Evolutionary conservation across 805 yeast species (phyloP).

Genomic region (Wickerhamiella azyma): DNA sequence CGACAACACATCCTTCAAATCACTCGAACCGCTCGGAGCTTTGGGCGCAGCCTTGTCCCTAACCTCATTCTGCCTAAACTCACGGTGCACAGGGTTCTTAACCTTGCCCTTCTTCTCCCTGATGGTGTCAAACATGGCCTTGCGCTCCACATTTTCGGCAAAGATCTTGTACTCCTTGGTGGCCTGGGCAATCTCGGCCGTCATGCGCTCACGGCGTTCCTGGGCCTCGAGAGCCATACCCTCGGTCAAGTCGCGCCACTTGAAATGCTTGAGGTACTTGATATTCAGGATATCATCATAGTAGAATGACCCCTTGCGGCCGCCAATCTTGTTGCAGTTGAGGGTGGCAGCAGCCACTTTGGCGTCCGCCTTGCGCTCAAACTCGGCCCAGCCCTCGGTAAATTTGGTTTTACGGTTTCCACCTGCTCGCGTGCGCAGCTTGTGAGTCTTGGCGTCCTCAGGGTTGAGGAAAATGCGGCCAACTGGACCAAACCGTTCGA

Average conservation of each 20-base stretch:
- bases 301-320: slow-evolving; percentile 79
- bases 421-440: slow-evolving; percentile 63
- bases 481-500: slow-evolving; percentile 72
- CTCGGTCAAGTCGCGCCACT: slow-evolving; percentile 89
- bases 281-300: slow-evolving; percentile 89
- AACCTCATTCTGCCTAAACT: slow-evolving; percentile 58
- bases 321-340: slow-evolving; percentile 84
- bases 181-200: slow-evolving; percentile 81
- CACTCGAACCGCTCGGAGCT: slow-evolving; percentile 3
- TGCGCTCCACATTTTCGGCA: slow-evolving; percentile 69
- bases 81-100: slow-evolving; percentile 31
- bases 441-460: slow-evolving; percentile 55
- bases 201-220: slow-evolving; percentile 71
- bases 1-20: slow-evolving; percentile 16
- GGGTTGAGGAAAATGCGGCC: slow-evolving; percentile 79
- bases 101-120: slow-evolving; percentile 29
- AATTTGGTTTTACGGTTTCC: slow-evolving; percentile 82
- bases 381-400: slow-evolving; percentile 97
- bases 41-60: slow-evolving; percentile 13
- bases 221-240: slow-evolving; percentile 87
- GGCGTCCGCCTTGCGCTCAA: slow-evolving; percentile 68
- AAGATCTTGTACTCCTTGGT: slow-evolving; percentile 74
- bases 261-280: slow-evolving; percentile 79
- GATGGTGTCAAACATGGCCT: slow-evolving; percentile 66
- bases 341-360: slow-evolving; percentile 74